Percentiles rank a stretch among this genome's conserved stretches.
Conservation (phyloP, 371 early-diverging fungal genomes). For the Rhizopus microsporus region DNA sequence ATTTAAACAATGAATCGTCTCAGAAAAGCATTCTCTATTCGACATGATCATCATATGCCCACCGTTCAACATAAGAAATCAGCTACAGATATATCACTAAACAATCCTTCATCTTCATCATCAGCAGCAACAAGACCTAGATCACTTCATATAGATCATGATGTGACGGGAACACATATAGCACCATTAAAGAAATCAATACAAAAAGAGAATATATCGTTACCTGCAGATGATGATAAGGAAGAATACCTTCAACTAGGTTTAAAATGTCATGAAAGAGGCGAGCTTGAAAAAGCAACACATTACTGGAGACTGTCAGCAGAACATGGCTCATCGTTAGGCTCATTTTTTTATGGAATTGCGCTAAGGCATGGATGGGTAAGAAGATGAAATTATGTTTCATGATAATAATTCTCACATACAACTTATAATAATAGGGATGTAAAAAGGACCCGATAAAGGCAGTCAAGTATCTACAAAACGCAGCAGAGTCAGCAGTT, state of each 20-base stretch:
- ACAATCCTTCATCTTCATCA: not conserved
- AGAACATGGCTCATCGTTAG: constrained; percentile 70
- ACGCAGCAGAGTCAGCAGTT: constrained; percentile 77
- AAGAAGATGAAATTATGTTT: not conserved
- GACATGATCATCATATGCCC: not conserved
- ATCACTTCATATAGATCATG: constrained; percentile 6
- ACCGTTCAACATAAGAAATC: not conserved
- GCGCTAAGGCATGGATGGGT: constrained; percentile 92
- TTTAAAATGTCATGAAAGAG: constrained; percentile 44
- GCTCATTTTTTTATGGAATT: constrained; percentile 86
- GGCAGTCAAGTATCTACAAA: constrained; percentile 76
- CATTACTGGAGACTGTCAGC: constrained; percentile 83
- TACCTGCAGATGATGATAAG: not conserved
- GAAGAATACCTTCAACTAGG: constrained; percentile 24
- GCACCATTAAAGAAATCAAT: not conserved
- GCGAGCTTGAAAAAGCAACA: constrained; percentile 81
- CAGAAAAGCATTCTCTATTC: constrained; percentile 7
- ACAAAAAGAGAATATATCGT: not conserved
- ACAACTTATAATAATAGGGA: constrained; percentile 34
- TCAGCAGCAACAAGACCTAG: not conserved
- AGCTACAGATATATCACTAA: not conserved
- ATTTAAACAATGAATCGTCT: constrained; percentile 6
- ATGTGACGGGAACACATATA: not conserved
- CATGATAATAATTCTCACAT: no score
- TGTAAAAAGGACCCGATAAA: constrained; percentile 62